phyloP scores from a whole-genome alignment of 2,329 filamentous ascomycete species.

The Trichoderma koningii region DNA sequence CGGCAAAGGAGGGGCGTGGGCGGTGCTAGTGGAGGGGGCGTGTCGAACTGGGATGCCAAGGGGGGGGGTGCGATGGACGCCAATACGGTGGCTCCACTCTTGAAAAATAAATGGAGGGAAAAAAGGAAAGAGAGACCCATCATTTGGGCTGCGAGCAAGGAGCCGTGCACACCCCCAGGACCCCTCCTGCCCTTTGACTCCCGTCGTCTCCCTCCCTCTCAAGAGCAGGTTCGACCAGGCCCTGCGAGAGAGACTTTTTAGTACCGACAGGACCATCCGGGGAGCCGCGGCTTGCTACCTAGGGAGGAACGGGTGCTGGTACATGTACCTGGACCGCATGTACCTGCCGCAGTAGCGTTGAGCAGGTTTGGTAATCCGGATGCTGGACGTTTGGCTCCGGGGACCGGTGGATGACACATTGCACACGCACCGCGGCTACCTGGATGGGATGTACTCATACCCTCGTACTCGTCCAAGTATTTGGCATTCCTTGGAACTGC shows the following conservation, averaged over 20 bases:
- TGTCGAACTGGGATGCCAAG: background rate
- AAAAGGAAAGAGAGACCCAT: background rate
- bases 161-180: background rate
- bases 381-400: background rate
- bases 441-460: background rate
- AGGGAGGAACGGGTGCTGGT: background rate
- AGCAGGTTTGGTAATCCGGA: slow-evolving; percentile 9
- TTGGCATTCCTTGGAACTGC: background rate
- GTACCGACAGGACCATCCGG: slow-evolving; percentile 12
- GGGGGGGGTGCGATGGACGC: background rate
- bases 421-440: background rate
- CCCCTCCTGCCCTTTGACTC: too few species aligned
- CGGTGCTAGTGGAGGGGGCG: background rate
- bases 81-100: slow-evolving; percentile 8
- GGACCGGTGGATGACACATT: background rate
- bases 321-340: background rate
- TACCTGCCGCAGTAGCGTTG: background rate
- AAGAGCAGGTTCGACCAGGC: background rate
- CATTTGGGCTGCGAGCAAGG: background rate
- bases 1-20: slow-evolving; percentile 5
- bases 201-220: too few species aligned
- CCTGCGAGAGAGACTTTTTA: slow-evolving; percentile 9
- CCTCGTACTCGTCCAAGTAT: background rate
- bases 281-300: slow-evolving; percentile 12
- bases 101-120: background rate